Evolutionary conservation across 169 alveolate genomes (phyloP), one percentile per base, ranked within the genome.

Genomic region (Plasmodium malariae): DNA sequence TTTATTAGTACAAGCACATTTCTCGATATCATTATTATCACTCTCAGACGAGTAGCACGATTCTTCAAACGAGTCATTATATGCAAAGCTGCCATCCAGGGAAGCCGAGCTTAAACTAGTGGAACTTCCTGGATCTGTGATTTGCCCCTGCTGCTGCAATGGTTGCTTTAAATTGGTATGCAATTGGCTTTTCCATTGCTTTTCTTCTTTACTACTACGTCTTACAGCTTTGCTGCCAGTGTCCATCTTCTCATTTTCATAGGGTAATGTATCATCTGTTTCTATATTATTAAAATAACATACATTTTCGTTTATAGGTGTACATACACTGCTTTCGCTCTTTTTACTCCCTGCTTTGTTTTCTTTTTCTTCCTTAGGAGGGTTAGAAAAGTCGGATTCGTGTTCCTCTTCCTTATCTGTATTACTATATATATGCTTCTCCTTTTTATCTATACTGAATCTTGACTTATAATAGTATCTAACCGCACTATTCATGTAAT

Each of bases 401-500:
- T 51, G 37, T 0, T 72, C 34, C 32, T 59, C 73, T 24, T 14
- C 3, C 19, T 40, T 60, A 5, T 70, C 17, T 0, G 2, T 24
- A 9, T 71, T 54, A 4, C 26, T 32, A 21, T 24, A 0, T n/a
- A 17, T 7, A 3, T 43, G 11, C 26, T 76, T 59, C 0, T 32
- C 78, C 14, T 43, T 32, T 6, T 67, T 26, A 2, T 24, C 26
- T 19, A 7, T 7, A 30, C 28, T 0, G 34, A 4, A 7, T 45
- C 34, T 67, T 17, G 24, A 5, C 17, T 24, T 51, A 26, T 37
- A 43, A 43, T 69, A 85, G 40, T 69, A 59, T 49, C 49, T 32
- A 6, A 60, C 30, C 2, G 92, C 60, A 32, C 65, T 49, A 32
- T 60, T 85, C 57, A 85, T 59, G 32, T 85, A 85, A 63, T 85